phyloP scores from a whole-genome alignment of 2,329 filamentous ascomycete species.

The Aurifilum marmelostoma region DNA sequence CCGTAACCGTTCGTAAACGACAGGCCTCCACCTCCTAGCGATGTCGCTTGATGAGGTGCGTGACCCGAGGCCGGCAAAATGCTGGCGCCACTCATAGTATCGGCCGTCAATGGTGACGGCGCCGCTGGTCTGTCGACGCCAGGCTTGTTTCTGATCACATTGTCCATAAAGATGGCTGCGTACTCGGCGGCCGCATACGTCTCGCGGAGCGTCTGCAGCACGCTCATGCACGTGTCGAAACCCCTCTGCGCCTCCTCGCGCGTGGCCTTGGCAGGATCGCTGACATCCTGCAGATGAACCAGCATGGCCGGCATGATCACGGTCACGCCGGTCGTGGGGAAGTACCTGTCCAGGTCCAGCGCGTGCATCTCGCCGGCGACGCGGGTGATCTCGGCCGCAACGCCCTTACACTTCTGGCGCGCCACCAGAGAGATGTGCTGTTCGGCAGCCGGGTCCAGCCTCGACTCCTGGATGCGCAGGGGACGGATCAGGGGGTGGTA shows the following conservation, averaged over 20 bases:
- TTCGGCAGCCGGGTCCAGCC: constrained; percentile 57
- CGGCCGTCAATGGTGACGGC: not conserved
- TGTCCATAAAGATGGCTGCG: constrained; percentile 88
- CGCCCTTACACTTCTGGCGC: constrained; percentile 78
- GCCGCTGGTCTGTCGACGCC: constrained; percentile 2
- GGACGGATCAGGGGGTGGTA: constrained; percentile 91
- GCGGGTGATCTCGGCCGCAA: constrained; percentile 82
- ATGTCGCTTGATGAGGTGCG: not conserved
- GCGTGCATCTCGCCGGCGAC: constrained; percentile 79
- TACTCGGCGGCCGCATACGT: constrained; percentile 95
- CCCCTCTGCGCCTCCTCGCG: constrained; percentile 75
- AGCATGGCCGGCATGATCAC: constrained; percentile 91
- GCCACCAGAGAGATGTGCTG: constrained; percentile 55
- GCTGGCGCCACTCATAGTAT: not conserved
- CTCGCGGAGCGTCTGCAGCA: constrained; percentile 84
- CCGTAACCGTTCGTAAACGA: not conserved
- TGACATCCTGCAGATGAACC: constrained; percentile 91
- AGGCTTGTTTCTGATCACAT: constrained; percentile 18
- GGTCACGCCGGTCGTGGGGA: constrained; percentile 89
- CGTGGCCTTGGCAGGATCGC: constrained; percentile 73
- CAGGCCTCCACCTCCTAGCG: not conserved
- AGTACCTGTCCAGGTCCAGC: constrained; percentile 72
- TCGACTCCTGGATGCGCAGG: constrained; percentile 41
- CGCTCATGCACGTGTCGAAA: constrained; percentile 90
- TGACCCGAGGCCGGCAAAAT: constrained; percentile 8